phyloP scores from a whole-genome alignment of 2,329 filamentous ascomycete species.

The Nemania serpens region DNA sequence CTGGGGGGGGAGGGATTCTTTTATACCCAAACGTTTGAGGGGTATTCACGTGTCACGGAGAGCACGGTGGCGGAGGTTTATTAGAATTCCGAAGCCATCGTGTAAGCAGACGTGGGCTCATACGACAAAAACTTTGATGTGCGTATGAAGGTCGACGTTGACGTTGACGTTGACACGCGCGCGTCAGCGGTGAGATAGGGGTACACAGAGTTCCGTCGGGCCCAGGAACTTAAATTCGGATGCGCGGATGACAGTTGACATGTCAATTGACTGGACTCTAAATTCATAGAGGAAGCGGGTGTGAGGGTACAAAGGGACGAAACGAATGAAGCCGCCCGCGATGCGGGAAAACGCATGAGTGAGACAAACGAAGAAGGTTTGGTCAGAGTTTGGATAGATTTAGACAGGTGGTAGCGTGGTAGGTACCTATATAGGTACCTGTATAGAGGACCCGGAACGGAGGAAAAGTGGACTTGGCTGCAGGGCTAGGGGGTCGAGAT shows the following conservation, averaged over 20 bases:
- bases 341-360: conserved; percentile 20
- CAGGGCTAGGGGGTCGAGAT: conserved; percentile 5
- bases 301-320: not conserved
- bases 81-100: not conserved
- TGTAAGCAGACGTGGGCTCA: too few species aligned
- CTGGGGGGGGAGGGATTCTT: not conserved
- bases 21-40: not conserved
- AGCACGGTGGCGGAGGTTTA: too few species aligned
- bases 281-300: too few species aligned
- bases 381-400: conserved; percentile 11
- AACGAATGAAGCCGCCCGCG: conserved; percentile 15
- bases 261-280: not conserved
- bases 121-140: not conserved
- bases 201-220: not conserved
- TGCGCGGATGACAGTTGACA: not conserved
- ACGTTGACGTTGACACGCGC: not conserved
- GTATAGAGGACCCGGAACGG: conserved; percentile 8
- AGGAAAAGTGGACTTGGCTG: conserved; percentile 21
- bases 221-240: not conserved
- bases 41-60: too few species aligned
- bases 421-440: too few species aligned
- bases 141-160: not conserved
- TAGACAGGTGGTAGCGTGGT: too few species aligned
- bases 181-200: not conserved
- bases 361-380: conserved; percentile 23